phyloP scores from a whole-genome alignment of 2,329 filamentous ascomycete genomes.

The Trichoderma sp. region DNA sequence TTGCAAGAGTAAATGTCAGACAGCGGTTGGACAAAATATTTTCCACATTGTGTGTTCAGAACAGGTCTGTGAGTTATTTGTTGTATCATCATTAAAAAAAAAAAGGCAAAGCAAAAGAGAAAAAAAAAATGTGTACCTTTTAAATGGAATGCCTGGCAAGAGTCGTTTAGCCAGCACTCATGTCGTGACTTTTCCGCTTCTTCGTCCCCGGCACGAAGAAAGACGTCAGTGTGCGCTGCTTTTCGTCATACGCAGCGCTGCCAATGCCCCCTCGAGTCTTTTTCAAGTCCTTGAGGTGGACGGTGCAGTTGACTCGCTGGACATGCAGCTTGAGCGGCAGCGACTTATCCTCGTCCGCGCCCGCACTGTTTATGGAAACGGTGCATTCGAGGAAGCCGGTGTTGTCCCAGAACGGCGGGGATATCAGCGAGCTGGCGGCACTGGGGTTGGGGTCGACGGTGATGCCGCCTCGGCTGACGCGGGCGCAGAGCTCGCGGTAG shows the following conservation, averaged over 20 bases:
- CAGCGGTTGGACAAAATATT: constrained; percentile 76
- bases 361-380: constrained; percentile 26
- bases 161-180: constrained; percentile 7
- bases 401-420: constrained; percentile 52
- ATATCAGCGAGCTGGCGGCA: constrained; percentile 25
- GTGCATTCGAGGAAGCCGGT: constrained; percentile 50
- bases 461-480: constrained; percentile 43
- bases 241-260: constrained; percentile 72
- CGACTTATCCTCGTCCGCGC: constrained; percentile 17
- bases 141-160: not conserved
- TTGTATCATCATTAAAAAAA: constrained; percentile 64
- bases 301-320: constrained; percentile 65
- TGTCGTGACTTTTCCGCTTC: constrained; percentile 13
- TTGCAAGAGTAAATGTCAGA: constrained; percentile 55
- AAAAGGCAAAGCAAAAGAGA: constrained; percentile 21
- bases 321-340: constrained; percentile 51
- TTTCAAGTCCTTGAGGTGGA: constrained; percentile 73
- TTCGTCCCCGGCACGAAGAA: constrained; percentile 60
- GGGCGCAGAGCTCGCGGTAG: constrained; percentile 61
- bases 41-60: constrained; percentile 72
- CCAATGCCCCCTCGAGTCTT: constrained; percentile 83
- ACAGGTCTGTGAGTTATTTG: constrained; percentile 78
- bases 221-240: constrained; percentile 72
- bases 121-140: constrained; percentile 44
- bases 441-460: constrained; percentile 28